phyloP scores from a whole-genome alignment of 441 rosid species.

The Pelargonium citronellum region DNA sequence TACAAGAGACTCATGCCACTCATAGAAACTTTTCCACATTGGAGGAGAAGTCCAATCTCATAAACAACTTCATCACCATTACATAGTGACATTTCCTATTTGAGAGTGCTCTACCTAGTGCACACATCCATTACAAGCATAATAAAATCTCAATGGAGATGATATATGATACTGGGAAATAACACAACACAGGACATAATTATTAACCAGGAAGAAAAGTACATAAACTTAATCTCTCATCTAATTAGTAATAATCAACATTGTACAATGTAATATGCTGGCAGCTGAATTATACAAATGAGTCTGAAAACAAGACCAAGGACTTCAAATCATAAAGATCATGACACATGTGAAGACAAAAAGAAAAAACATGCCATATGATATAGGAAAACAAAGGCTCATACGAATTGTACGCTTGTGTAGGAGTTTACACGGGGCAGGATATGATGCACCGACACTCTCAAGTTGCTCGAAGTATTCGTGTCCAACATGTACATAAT shows the following conservation, averaged over 20 bases:
- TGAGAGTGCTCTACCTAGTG: background rate
- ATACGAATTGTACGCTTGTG: background rate
- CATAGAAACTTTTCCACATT: background rate
- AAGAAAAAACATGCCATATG: background rate
- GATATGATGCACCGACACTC: background rate
- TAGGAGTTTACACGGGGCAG: background rate
- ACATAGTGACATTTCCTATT: background rate
- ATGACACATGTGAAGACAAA: background rate
- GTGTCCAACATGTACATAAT: too few relatives aligned
- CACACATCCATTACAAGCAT: background rate
- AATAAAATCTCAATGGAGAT: background rate
- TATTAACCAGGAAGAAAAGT: conserved; percentile 6
- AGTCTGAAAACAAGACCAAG: background rate
- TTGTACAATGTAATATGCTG: background rate
- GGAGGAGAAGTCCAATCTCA: background rate
- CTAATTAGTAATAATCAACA: background rate
- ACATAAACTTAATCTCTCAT: background rate
- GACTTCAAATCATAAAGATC: background rate
- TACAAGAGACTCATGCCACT: background rate
- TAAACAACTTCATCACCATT: conserved; percentile 1
- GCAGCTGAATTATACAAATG: background rate
- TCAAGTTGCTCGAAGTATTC: too few relatives aligned
- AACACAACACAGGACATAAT: background rate
- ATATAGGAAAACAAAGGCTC: background rate
- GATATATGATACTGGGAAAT: background rate